Base-by-base conservation (phyloP, 1,139 yeast genomes). In the Candida gigantensis region DNA sequence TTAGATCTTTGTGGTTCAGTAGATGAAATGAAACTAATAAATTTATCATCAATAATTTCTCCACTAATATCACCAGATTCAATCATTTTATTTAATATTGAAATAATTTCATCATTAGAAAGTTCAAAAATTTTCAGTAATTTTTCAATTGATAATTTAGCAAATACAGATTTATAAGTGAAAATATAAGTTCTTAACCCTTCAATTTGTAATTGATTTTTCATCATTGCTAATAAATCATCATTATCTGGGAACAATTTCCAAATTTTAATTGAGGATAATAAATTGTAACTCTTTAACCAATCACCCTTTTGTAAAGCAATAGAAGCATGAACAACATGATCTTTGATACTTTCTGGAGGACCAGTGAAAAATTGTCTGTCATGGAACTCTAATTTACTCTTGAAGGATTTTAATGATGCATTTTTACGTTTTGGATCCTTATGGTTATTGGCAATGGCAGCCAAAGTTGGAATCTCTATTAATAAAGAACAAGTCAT, bases 301-400 rank as follows among this genome's bases (percentile, higher is more conserved):
- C 98, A 92, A 58, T 92, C 88, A 50, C 97, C 97, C 52, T 77
- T 79, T 60, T 87, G 86, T 62, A 94, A 79, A 30, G 89, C 82
- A 64, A 83, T 83, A 30, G 97, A 94, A 36, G 97, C 96, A 61
- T 87, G 90, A 74, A 92, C 83, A 53, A 92, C 84, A 64, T 80
- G 89, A 63, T 92, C 99, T 58, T 95, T 84, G 36, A 95, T 86
- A 63, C 92, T 87, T 68, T 92, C 98, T 40, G 97, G 97, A 30
- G 98, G 98, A 26, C 98, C 98, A 48, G 90, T 88, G 72, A 92
- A 92, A 45, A 84, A 86, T 62, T 92, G 96, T 63, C 94, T 84
- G 60, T 90, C 96, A 57, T 87, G 90, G 70, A 85, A 86, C 58
- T 92, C 98, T 52, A 92, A 77, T 63, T 87, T 80, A 60, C 95